Evolutionary conservation across 1,284 basidiomycete species (phyloP).

Genomic region (Erythrobasidium hasegawianum): DNA sequence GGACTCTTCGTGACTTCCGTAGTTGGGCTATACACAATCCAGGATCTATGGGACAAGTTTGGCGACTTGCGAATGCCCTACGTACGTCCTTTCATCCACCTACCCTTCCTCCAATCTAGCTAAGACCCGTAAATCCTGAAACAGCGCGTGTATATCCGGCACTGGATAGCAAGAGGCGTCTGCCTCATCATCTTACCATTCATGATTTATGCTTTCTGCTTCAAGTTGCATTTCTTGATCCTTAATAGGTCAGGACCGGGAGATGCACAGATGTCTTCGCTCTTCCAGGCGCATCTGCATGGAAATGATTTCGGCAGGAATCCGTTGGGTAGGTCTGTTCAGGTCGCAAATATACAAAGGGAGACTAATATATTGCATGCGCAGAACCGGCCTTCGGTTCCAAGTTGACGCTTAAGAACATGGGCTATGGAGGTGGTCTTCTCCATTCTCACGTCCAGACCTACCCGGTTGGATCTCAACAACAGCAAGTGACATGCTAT

Average conservation of each 20-base stretch:
- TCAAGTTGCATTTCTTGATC: conserved; percentile 94
- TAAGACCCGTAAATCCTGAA: too few species aligned
- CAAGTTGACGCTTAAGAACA: conserved; percentile 89
- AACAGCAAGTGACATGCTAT: conserved; percentile 98
- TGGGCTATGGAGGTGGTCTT: conserved; percentile 94
- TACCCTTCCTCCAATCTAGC: too few species aligned
- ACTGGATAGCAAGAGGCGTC: conserved; percentile 82
- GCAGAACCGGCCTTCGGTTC: conserved; percentile 86
- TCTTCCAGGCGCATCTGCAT: conserved; percentile 94
- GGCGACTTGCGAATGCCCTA: conserved; percentile 89
- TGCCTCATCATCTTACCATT: conserved; percentile 87
- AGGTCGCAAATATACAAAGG: too few species aligned
- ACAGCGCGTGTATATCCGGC: conserved; percentile 75
- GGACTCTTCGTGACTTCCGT: conserved; percentile 92
- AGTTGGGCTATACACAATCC: conserved; percentile 92
- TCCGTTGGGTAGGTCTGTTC: conserved; percentile 62
- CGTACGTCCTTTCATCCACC: conserved; percentile 56
- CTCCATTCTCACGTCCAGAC: conserved; percentile 95
- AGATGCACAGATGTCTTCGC: conserved; percentile 95
- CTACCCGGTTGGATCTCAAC: conserved; percentile 84
- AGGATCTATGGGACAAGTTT: conserved; percentile 98
- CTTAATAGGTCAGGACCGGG: conserved; percentile 92
- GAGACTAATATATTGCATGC: too few species aligned
- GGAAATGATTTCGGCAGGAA: conserved; percentile 90
- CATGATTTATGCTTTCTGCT: conserved; percentile 85